Evolutionary conservation across 2,329 filamentous ascomycete genomes (phyloP).

Genomic region (Aspergillus cejpii): DNA sequence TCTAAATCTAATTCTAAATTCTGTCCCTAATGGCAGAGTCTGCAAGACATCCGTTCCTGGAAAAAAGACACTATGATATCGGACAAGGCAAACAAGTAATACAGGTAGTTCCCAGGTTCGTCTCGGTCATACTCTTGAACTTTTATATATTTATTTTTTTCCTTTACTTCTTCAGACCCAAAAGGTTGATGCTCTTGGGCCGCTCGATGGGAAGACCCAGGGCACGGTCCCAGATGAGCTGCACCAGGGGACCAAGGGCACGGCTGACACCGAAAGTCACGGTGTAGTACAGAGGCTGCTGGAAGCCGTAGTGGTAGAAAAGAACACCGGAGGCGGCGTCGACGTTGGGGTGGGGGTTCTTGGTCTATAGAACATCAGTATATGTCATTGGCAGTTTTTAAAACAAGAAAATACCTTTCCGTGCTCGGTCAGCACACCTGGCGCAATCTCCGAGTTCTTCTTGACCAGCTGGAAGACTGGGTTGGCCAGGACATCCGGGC

Average conservation of each 20-base stretch:
- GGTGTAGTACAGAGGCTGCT: slow-evolving; percentile 91
- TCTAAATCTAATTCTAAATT: no score
- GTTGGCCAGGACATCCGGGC: slow-evolving; percentile 76
- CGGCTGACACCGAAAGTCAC: slow-evolving; percentile 62
- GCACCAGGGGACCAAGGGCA: slow-evolving; percentile 77
- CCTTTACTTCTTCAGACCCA: slow-evolving; percentile 64
- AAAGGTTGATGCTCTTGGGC: slow-evolving; percentile 93
- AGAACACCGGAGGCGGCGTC: slow-evolving; percentile 88
- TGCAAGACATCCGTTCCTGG: no score
- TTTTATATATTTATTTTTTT: background rate
- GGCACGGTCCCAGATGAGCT: slow-evolving; percentile 93
- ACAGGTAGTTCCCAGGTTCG: background rate
- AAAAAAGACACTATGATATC: background rate
- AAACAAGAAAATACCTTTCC: slow-evolving; percentile 57
- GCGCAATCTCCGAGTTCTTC: slow-evolving; percentile 87
- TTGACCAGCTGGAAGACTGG: slow-evolving; percentile 91
- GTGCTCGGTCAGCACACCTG: slow-evolving; percentile 83
- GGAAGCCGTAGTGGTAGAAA: slow-evolving; percentile 97
- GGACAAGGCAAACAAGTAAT: background rate
- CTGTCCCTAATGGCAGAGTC: no score
- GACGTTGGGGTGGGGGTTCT: slow-evolving; percentile 96
- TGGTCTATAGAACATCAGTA: slow-evolving; percentile 51
- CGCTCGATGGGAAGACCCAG: slow-evolving; percentile 92
- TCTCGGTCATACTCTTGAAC: background rate
- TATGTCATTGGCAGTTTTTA: background rate